phyloP scores from a whole-genome alignment of 345 rosid species.

The Reutealis trisperma region DNA sequence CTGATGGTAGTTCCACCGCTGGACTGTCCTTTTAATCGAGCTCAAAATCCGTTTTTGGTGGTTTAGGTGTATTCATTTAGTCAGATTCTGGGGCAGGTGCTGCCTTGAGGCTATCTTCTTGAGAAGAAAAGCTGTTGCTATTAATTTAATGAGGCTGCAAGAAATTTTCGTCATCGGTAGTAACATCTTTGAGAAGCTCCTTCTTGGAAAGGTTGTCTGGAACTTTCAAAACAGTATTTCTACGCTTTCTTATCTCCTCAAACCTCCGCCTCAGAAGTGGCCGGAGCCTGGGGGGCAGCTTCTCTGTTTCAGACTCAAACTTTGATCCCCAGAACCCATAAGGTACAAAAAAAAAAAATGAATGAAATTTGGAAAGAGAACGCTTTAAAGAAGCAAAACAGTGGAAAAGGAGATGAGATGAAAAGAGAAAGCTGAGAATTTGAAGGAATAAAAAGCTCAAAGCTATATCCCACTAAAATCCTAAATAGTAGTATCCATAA shows the following conservation, averaged over 20 bases:
- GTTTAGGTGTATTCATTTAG: background rate
- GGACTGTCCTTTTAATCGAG: background rate
- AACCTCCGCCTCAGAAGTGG: conserved; percentile 23
- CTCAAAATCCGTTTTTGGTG: background rate
- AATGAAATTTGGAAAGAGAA: background rate
- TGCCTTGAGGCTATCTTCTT: conserved; percentile 10
- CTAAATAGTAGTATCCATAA: too few species aligned
- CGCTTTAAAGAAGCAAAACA: background rate
- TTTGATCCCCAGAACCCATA: conserved; percentile 39
- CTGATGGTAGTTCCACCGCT: background rate
- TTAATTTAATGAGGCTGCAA: background rate
- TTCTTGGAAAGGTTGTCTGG: conserved; percentile 22
- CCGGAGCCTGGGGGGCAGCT: conserved; percentile 11
- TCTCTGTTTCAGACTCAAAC: conserved; percentile 4
- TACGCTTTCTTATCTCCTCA: conserved; percentile 18
- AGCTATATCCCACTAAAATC: too few species aligned
- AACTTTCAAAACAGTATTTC: background rate
- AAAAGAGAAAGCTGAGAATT: conserved; percentile 1
- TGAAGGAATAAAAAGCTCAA: background rate
- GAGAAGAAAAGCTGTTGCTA: conserved; percentile 19
- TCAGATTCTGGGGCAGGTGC: background rate
- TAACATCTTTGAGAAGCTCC: conserved; percentile 28
- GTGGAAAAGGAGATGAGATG: background rate
- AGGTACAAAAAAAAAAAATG: too few species aligned
- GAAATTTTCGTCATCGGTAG: conserved; percentile 7